Evolutionary conservation across 2,329 filamentous ascomycete species (phyloP), one percentile per base, ranked within the genome.

Genomic region (Nemania sp.): DNA sequence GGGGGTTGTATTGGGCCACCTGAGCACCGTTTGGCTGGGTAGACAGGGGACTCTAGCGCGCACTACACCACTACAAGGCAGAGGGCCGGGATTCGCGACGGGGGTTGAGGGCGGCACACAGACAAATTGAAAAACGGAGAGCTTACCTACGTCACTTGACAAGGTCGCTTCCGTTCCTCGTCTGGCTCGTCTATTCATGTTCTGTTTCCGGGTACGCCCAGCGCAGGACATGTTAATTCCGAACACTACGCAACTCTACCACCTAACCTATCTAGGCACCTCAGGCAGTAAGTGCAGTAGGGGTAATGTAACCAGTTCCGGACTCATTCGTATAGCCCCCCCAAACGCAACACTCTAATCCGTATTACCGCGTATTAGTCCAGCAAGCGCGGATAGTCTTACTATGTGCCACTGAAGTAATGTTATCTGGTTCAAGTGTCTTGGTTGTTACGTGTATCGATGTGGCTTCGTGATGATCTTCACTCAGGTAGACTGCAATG

Each of bases 131-230:
- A 38, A 38, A 43, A 54, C 35, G 5, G 27, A 41, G 52, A 53
- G 15, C 41, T 11, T 51, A 10, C 24, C 55, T 63, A 63, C 65
- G 65, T 67, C 65, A 67, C 65, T 63, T 56, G 47, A 58, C 54
- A 67, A 47, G 47, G 20, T 57, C 41, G 5, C 20, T 53, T 45
- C 18, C 10, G 27, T 47, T 26, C 11, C 20, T 47, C 35, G 18
- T 62, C 35, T n/a, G n/a, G 15, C 24, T 54, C 26, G 59, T 32
- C 43, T 18, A 45, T 20, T 8, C 47, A 27, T 10, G 27, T 11
- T 51, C 32, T 45, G 41, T 45, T 45, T 45, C 41, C 41, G 41
- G 41, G 41, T 3, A 45, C 7, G 32, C 7, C 11, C 32, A 18
- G 41, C 18, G 41, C 41, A 45, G 41, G 41, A 45, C 5, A 2